Base-by-base conservation (phyloP, 257 asterid species). In the Ajuga chamaepitys region DNA sequence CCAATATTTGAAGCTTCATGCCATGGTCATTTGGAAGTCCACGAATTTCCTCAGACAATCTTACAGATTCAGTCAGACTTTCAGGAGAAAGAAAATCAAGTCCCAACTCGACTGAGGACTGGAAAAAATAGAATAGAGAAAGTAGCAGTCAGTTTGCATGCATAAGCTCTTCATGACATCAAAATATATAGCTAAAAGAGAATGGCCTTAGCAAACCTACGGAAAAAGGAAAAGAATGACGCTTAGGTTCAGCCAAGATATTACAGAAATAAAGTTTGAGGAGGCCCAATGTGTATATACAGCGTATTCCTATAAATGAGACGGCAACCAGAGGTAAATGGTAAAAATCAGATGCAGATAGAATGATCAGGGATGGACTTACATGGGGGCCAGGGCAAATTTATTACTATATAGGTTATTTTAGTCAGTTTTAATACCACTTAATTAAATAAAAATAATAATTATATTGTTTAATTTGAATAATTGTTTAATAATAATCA, bases 11-110 rank as follows among this genome's bases (percentile, higher is more conserved):
- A 77, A 84, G 90, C 83, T 94, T 94, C 8, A 84, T 82, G 20
- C 76, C 83, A 67, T 88, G 97, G 74, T 86, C 88, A 72, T 88
- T 86, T 74, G 97, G 95, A 74, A 94, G 95, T 67, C 92, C 89
- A 3, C 96, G 97, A 40, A 94, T 86, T 81, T 90, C 96, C 70
- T 83, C 92, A 44, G 95, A 86, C 72, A 94, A 69, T 71, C 77
- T 85, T 38, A 64, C 70, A 71, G 96, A 86, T 75, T 87, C 92
- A 3, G 78, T 75, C 67, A 94, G 77, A 74, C 97, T 94, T 81
- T 94, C 96, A 22, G 99, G 99, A 58, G 97, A 94, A 55, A 94
- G 97, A 82, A 94, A 94, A 86, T 89, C 99, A 52, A 94, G 91
- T 59, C 95, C 95, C 80, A 94, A 70, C 76, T 90, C 95, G 54